Conservation (phyloP, 352 stramenopile species). For the Phytophthora aleatoria region DNA sequence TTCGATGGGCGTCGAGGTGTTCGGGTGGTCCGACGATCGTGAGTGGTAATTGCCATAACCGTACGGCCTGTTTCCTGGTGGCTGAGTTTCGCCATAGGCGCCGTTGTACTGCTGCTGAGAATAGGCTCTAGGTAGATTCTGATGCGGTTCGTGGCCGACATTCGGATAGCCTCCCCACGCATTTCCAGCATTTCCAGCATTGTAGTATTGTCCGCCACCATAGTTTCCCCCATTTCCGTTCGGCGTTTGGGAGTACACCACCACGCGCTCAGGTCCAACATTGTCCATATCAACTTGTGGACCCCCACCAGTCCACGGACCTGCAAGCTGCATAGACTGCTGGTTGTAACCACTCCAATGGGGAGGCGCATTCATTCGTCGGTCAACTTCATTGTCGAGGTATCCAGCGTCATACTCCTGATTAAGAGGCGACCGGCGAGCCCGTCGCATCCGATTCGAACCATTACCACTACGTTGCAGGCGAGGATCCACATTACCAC, state of each 20-base stretch:
- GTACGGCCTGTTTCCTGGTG: conserved; percentile 21
- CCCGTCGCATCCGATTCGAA: conserved; percentile 23
- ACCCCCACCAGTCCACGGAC: conserved; percentile 15
- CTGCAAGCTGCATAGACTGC: conserved; percentile 25
- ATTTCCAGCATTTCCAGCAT: conserved; percentile 19
- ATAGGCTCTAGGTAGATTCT: conserved; percentile 19
- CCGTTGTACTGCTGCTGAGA: conserved; percentile 31
- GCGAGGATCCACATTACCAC: conserved; percentile 29
- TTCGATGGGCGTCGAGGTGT: conserved; percentile 33
- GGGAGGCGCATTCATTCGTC: conserved; percentile 18
- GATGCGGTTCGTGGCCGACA: conserved; percentile 13
- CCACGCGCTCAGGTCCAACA: conserved; percentile 36
- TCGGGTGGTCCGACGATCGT: conserved; percentile 23
- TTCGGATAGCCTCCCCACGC: conserved; percentile 25
- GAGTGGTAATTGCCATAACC: conserved; percentile 27
- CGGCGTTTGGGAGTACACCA: conserved; percentile 40
- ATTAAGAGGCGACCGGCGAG: conserved; percentile 24
- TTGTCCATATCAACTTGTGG: conserved; percentile 28
- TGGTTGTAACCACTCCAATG: conserved; percentile 38
- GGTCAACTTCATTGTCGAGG: conserved; percentile 35
- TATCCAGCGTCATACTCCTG: conserved; percentile 37
- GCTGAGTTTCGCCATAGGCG: conserved; percentile 23
- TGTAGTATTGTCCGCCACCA: conserved; percentile 31
- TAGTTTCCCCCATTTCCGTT: conserved; percentile 11
- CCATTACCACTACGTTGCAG: conserved; percentile 17